Conservation (phyloP, 345 rosid genomes). For the Erucastrum elatum region DNA sequence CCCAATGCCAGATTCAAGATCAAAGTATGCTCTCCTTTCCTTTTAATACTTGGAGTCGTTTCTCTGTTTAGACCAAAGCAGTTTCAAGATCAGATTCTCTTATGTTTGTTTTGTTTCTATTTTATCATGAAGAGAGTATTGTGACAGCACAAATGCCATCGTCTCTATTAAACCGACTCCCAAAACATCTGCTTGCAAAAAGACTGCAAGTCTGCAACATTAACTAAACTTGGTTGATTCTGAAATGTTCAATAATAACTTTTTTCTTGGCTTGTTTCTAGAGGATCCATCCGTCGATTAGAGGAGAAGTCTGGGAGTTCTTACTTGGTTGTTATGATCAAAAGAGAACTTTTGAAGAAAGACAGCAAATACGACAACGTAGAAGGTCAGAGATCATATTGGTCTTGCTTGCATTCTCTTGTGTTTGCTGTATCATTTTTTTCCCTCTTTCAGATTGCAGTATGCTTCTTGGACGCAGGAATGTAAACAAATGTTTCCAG, state of each 20-base stretch:
- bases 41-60: background rate
- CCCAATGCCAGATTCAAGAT: conserved; percentile 88
- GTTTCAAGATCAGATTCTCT: no score
- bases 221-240: background rate
- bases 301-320: conserved; percentile 99
- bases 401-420: conserved; percentile 2
- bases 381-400: conserved; percentile 57
- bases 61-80: background rate
- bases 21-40: conserved; percentile 54
- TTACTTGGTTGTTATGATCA: conserved; percentile 92
- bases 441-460: conserved; percentile 53
- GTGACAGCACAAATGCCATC: no score
- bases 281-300: conserved; percentile 96
- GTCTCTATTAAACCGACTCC: no score
- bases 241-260: background rate
- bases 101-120: background rate
- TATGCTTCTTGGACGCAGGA: conserved; percentile 81
- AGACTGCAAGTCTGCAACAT: background rate
- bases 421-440: conserved; percentile 13
- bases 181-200: background rate
- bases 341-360: conserved; percentile 82
- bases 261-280: conserved; percentile 32
- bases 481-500: conserved; percentile 67
- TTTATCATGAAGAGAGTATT: background rate
- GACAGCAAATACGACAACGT: conserved; percentile 65